Base-by-base conservation (phyloP, 352 stramenopile genomes). In the Pythium myriotylum region DNA sequence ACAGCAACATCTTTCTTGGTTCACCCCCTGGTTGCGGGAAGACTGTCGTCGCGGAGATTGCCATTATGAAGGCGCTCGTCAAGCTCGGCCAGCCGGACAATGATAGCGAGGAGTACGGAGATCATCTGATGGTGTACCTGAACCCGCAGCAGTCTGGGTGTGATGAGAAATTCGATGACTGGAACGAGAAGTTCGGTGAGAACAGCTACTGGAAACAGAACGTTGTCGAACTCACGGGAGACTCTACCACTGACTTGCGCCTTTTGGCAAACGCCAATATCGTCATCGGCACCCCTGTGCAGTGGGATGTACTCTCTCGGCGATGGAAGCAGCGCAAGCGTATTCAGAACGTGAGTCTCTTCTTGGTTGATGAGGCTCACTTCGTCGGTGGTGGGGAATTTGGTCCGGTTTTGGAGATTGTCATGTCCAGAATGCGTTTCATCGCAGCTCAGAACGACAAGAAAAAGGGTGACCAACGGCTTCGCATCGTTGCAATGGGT, bases 311-410 rank as follows among this genome's bases (percentile, higher is more conserved):
- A n/a, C 77, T 99, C 20, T 99, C 91, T 46, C 77, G 96, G 46
- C 86, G 95, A 54, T 99, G 97, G 96, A 98, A 97, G 67, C 96
- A 99, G 68, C 85, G 97, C 47, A 99, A 98, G 68, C 88, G 86
- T 43, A 94, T 99, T 37, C 96, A 99, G 57, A 79, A 91, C 56
- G 82, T 99, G 19, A 81, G 79, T 24, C 78, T 99, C 8, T 86
- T 99, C 27, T 81, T 99, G 52, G 81, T 98, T 22, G 98, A 99
- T 74, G 96, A 99, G 60, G 59, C 99, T 33, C 97, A 99, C 67
- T 98, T 99, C 56, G 81, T 99, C 4, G 97, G 96, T 24, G 82
- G 81, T 13, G 88, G 84, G 7, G 74, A 91, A 75, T 89, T 82
- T 33, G 86, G 86, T 9, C 92, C 96, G 14, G 98, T 91, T 12